Evolutionary conservation across 192 early-diverging fungal genomes (phyloP).

Genomic region (Coemansia furcata): DNA sequence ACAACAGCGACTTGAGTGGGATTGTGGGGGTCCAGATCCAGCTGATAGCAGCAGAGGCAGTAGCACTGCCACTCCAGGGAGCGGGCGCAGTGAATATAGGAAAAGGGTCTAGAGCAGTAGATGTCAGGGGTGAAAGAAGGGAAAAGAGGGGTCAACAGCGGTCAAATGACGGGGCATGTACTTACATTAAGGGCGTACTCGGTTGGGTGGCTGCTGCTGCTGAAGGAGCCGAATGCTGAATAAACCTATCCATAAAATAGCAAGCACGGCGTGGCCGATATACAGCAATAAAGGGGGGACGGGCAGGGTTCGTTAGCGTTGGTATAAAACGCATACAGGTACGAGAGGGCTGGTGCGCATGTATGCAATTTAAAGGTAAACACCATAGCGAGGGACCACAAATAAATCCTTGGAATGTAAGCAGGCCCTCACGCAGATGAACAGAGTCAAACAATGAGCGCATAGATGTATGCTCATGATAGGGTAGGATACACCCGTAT

Average conservation of each 20-base stretch:
- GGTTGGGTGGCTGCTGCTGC: neutral
- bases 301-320: neutral
- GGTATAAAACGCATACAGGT: neutral
- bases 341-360: neutral
- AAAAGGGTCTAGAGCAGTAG: constrained; percentile 1
- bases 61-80: constrained; percentile 3
- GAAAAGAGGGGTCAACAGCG: neutral
- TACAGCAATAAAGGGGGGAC: neutral
- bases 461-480: neutral
- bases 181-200: constrained; percentile 3
- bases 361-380: neutral
- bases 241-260: neutral
- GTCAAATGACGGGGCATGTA: neutral
- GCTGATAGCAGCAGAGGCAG: neutral
- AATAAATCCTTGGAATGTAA: neutral
- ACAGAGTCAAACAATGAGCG: neutral
- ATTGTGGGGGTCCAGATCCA: neutral
- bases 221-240: too few species aligned
- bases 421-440: neutral
- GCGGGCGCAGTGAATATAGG: neutral
- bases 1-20: neutral
- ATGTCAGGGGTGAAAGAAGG: neutral
- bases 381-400: neutral
- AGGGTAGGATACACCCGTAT: neutral
- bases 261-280: neutral